These are phyloP conservation scores for Alternaria alternata DNA, from an alignment of 2,329 filamentous ascomycete genomes.

Conservation along the genomic window DNA sequence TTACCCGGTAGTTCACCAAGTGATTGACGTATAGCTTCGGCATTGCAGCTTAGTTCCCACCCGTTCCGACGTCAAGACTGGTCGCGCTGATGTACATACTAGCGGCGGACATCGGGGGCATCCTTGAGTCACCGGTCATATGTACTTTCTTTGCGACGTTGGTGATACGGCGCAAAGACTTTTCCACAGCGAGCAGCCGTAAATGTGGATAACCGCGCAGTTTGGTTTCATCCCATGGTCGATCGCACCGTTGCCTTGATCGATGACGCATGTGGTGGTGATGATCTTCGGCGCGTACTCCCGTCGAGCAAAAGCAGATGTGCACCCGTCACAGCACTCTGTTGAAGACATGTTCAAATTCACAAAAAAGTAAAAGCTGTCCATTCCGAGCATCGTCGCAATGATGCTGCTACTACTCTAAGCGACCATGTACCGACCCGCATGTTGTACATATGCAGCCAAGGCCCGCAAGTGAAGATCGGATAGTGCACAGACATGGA, in stretches of 20 bases:
- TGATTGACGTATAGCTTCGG: conserved; percentile 1
- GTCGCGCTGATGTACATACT: neutral
- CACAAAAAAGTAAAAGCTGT: neutral
- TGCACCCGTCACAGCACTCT: neutral
- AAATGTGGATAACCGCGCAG: neutral
- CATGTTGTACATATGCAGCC: conserved; percentile 31
- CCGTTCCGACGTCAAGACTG: neutral
- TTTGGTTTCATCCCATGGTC: neutral
- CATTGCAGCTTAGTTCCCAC: neutral
- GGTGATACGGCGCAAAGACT: conserved; percentile 5
- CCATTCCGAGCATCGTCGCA: neutral
- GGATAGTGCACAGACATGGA: conserved; percentile 16
- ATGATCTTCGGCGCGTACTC: neutral
- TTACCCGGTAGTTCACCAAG: neutral
- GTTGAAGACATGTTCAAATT: neutral
- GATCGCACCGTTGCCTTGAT: neutral
- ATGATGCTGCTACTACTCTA: conserved; percentile 3
- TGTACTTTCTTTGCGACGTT: conserved; percentile 7
- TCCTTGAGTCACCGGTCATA: neutral
- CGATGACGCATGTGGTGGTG: neutral
- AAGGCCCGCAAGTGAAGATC: conserved; percentile 14
- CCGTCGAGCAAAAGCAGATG: neutral
- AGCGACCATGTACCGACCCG: conserved; percentile 13
- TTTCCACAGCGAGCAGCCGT: neutral
- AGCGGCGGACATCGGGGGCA: neutral